phyloP scores from a whole-genome alignment of 2,329 filamentous ascomycete genomes.

The Xylariaceae sp. region DNA sequence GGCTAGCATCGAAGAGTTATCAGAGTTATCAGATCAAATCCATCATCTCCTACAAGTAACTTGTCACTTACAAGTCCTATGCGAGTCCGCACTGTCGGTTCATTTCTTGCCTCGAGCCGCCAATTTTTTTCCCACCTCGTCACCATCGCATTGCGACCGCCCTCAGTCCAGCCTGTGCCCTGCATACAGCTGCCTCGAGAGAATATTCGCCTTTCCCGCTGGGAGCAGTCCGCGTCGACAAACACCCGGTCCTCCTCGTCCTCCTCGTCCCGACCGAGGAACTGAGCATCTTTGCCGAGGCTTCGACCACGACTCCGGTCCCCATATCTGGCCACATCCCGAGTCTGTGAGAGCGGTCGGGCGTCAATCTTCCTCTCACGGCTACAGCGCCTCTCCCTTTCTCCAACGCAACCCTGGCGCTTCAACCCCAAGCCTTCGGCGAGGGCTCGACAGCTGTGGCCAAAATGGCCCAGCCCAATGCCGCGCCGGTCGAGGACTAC shows the following conservation, averaged over 20 bases:
- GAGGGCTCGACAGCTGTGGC: conserved; percentile 63
- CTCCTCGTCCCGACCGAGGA: neutral
- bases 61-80: conserved; percentile 2
- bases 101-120: conserved; percentile 7
- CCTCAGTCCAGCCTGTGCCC: neutral
- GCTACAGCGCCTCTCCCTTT: conserved; percentile 12
- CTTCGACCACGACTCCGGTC: neutral
- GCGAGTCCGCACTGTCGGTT: neutral
- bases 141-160: neutral
- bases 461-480: conserved; percentile 65
- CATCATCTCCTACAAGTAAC: neutral
- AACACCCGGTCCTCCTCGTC: neutral
- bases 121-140: conserved; percentile 20
- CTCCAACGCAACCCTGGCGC: conserved; percentile 55
- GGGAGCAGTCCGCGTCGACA: neutral
- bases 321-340: neutral
- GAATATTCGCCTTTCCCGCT: neutral
- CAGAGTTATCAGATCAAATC: conserved; percentile 22
- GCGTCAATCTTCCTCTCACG: conserved; percentile 7
- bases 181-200: neutral
- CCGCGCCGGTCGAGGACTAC: conserved; percentile 61
- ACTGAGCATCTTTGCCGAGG: neutral
- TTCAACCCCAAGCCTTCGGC: conserved; percentile 58
- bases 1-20: conserved; percentile 16
- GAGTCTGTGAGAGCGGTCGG: conserved; percentile 1